phyloP scores from a whole-genome alignment of 2,329 filamentous ascomycete genomes.

The Pyricularia sp. region DNA sequence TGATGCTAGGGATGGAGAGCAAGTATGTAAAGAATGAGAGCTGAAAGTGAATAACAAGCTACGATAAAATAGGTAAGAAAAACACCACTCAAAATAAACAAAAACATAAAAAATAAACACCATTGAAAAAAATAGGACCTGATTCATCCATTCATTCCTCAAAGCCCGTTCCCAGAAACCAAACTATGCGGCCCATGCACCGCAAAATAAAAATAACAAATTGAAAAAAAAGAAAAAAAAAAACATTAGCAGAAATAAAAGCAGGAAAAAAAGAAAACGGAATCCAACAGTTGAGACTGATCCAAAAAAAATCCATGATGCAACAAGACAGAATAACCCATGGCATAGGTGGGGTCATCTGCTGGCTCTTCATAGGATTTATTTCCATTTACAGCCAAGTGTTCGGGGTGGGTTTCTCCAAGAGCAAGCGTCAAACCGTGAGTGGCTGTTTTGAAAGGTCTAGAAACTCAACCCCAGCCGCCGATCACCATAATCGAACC shows the following conservation, averaged over 20 bases:
- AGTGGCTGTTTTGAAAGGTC: neutral
- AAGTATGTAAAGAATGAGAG: conserved; percentile 23
- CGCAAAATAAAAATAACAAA: neutral
- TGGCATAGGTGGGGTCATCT: neutral
- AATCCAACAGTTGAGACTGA: neutral
- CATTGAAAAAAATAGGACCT: neutral
- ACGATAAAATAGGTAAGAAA: neutral
- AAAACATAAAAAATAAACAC: neutral
- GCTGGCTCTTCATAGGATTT: neutral
- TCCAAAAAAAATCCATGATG: conserved; percentile 1
- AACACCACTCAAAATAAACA: neutral
- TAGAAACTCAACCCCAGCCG: neutral
- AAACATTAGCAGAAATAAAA: too few relatives aligned
- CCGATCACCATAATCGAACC: neutral
- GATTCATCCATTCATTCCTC: neutral
- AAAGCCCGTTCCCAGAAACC: neutral
- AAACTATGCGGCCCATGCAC: neutral
- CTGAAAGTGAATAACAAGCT: neutral
- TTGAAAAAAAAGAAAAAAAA: neutral
- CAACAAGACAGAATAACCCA: neutral
- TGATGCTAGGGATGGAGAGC: conserved; percentile 36
- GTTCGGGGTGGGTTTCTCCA: neutral
- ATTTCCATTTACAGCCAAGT: neutral
- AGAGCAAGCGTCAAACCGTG: neutral
- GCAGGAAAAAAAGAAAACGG: neutral